Base-by-base conservation (phyloP, 768 basidiomycete species). In the Tricholoma hemisulphureum region DNA sequence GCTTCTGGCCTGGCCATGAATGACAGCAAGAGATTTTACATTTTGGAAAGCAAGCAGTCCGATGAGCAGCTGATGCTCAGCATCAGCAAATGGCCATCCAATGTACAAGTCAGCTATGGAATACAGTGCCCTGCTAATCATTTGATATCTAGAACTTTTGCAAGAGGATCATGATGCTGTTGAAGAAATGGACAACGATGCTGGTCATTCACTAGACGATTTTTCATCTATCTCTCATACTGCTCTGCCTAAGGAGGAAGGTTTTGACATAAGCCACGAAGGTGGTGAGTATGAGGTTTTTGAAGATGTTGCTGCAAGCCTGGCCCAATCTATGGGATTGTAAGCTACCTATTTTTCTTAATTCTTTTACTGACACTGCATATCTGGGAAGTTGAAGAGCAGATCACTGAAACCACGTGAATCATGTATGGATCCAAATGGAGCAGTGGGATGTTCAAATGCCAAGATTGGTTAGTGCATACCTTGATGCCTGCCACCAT, bases 351-450 rank as follows among this genome's bases (percentile, higher is more conserved):
- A 0, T 46, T 46, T 24, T 13, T 4, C 45, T 46, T 46, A 13
- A 46, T n/a, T 46, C 45, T 46, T 24, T 13, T 24, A 46, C 23
- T 46, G 24, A 46, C 41, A 43, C 9, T 21, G 21, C 16, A 21
- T 46, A 45, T 23, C 13, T 26, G 45, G 10, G 53, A 51, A 60
- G 59, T 39, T 28, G 29, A 31, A 49, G 50, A 21, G 31, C 53
- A 32, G 59, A 60, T 53, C 29, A 51, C 23, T 16, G 45, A n/a
- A n/a, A 45, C 37, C 37, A 48, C 31, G 14, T 10, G 23, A 55
- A 58, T 52, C 53, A 46, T 39, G 43, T 51, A 37, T 41, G 51
- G 26, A 50, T 55, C 34, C 52, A 61, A 48, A 58, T 46, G 6
- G 46, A 20, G 23, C 57, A 58, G n/a, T 61, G 60, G 43, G 13